Base-by-base conservation (phyloP, 2,329 filamentous ascomycete species). In the Hymenotorrendiella dingleyae region DNA sequence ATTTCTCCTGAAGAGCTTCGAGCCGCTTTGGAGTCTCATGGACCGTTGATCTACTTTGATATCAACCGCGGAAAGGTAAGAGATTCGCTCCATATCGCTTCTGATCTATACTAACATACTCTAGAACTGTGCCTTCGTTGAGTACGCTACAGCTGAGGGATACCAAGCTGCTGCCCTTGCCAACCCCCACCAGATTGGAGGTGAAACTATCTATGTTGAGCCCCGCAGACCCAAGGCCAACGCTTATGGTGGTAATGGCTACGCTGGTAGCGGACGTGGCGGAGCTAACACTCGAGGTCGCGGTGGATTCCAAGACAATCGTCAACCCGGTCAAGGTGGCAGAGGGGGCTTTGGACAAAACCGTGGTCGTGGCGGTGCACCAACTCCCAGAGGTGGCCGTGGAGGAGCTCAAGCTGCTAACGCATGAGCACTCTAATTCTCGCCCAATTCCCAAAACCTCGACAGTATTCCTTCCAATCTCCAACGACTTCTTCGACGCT, bases 121-220 rank as follows among this genome's bases (percentile, higher is more conserved):
- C 22, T 61, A 94, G 91, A 96, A 93, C 74, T 96, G 89, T 61
- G 93, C 93, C 20, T 97, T 97, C 62, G 87, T 96, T 47, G 93
- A 98, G 65, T 98, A 93, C 66, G 84, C 82, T 61, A 85, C 83
- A 35, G 63, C 79, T 17, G 80, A 89, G 42, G 88, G 80, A 35
- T 96, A 94, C 68, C 78, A 87, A 64, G 84, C 86, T 49, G 93
- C 93, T 32, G 74, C 87, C 27, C 78, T 78, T 48, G 84, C 83
- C 55, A 97, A 94, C 69, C 91, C 91, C 26, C 88, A 94, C 68
- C 76, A 77, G 33, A 78, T 98, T 50, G 86, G 84, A 56, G 84
- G 81, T 54, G 84, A 95, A 65, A 82, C 79, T 58, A 84, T 98
- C 56, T 74, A 79, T 49, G 85, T 98, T 43, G 93, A 97, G 69